Evolutionary conservation across 345 rosid genomes (phyloP).

Genomic region (Arabis hirsuta): DNA sequence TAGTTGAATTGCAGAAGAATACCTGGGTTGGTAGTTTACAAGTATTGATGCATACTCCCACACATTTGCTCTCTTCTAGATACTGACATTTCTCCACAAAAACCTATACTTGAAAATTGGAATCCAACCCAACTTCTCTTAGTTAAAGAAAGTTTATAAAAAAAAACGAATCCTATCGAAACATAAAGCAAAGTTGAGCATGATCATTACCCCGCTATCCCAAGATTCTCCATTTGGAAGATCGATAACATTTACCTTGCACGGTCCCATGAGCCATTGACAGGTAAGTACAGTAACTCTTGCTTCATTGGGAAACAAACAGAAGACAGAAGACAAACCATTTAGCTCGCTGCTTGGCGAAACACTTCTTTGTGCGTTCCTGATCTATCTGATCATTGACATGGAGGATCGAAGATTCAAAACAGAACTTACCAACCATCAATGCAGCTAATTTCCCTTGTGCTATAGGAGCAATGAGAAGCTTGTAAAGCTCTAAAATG

Average conservation of each 20-base stretch:
- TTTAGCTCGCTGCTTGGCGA: neutral
- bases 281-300: slow-evolving; percentile 86
- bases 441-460: slow-evolving; percentile 76
- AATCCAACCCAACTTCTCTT: slow-evolving; percentile 19
- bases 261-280: slow-evolving; percentile 93
- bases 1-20: neutral
- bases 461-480: slow-evolving; percentile 69
- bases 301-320: slow-evolving; percentile 49
- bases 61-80: slow-evolving; percentile 92
- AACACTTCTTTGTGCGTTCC: neutral
- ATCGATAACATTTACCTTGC: slow-evolving; percentile 72
- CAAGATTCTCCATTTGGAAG: slow-evolving; percentile 78
- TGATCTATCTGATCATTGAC: neutral
- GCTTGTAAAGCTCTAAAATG: slow-evolving; percentile 64
- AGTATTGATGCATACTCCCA: slow-evolving; percentile 82
- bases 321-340: neutral
- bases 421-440: slow-evolving; percentile 81
- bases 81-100: slow-evolving; percentile 89
- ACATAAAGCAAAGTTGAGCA: neutral
- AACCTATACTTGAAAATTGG: slow-evolving; percentile 70
- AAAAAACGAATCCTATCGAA: slow-evolving; percentile 10
- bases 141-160: neutral
- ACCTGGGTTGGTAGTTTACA: slow-evolving; percentile 98
- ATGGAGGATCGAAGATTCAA: neutral
- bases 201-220: slow-evolving; percentile 68